A percentile compares a stretch with the other conserved stretches of the same genome.
phyloP scores from a whole-genome alignment of 2,329 filamentous ascomycete species.

The Xylariales sp. region DNA sequence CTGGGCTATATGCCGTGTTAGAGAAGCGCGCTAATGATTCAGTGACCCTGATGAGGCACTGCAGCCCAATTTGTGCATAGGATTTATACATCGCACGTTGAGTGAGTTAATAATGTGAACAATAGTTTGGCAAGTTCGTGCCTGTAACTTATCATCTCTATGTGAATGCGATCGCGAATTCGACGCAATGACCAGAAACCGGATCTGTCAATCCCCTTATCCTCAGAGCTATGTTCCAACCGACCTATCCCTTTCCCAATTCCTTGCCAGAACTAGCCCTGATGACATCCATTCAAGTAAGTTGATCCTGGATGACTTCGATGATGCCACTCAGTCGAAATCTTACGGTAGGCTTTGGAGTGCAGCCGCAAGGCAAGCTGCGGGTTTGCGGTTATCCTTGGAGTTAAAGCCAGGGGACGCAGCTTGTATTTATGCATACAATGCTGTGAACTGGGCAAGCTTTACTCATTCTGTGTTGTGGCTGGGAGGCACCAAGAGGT shows the following conservation, averaged over 20 bases:
- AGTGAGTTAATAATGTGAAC: too few species aligned
- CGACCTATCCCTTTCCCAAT: not conserved
- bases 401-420: slow-evolving; percentile 13
- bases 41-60: not conserved
- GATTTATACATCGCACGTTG: too few species aligned
- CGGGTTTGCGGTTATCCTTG: not conserved
- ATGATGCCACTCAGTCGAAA: slow-evolving; percentile 4
- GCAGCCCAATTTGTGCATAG: too few species aligned
- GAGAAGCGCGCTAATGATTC: not conserved
- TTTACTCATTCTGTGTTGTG: slow-evolving; percentile 18
- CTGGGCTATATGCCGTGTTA: not conserved
- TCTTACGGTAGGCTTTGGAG: not conserved
- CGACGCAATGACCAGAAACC: not conserved
- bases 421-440: slow-evolving; percentile 18
- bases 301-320: slow-evolving; percentile 17
- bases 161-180: not conserved
- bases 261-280: not conserved
- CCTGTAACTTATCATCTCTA: not conserved
- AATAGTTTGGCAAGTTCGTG: too few species aligned
- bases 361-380: not conserved
- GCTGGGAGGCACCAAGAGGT: slow-evolving; percentile 20
- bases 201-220: not conserved
- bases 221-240: not conserved
- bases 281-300: not conserved
- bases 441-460: slow-evolving; percentile 17